These are phyloP conservation scores for Adansonia digitata DNA, from an alignment of 345 rosid genomes.

Conservation along the genomic window DNA sequence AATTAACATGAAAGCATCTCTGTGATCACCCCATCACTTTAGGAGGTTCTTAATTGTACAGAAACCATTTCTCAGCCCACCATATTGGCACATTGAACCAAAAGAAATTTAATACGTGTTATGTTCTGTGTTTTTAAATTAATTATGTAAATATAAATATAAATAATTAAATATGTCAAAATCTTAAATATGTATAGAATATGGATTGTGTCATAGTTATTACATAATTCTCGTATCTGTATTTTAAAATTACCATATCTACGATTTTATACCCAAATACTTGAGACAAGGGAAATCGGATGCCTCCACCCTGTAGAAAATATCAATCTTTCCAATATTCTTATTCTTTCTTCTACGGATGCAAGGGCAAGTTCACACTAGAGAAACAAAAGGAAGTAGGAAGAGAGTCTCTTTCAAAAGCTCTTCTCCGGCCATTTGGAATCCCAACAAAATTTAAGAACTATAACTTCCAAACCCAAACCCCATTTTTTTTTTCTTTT, in stretches of 20 bases:
- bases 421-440: constrained; percentile 18
- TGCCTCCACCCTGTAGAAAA: neutral
- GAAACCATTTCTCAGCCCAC: too few species aligned
- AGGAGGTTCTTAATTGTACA: too few species aligned
- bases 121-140: too few species aligned
- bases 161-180: too few species aligned
- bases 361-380: constrained; percentile 25
- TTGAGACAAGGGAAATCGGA: constrained; percentile 18
- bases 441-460: constrained; percentile 17
- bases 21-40: constrained; percentile 14
- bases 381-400: neutral
- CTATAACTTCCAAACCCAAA: neutral
- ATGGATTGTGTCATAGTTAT: too few species aligned
- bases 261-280: neutral
- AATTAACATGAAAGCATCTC: constrained; percentile 3
- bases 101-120: too few species aligned
- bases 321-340: constrained; percentile 22
- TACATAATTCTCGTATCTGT: too few species aligned
- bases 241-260: too few species aligned
- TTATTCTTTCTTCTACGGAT: constrained; percentile 28
- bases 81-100: too few species aligned
- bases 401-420: constrained; percentile 12
- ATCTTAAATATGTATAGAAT: too few species aligned
- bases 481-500: neutral
- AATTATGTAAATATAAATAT: too few species aligned